Evolutionary conservation across 2,329 filamentous ascomycete genomes (phyloP).

Genomic region (Dactylellina cionopaga): DNA sequence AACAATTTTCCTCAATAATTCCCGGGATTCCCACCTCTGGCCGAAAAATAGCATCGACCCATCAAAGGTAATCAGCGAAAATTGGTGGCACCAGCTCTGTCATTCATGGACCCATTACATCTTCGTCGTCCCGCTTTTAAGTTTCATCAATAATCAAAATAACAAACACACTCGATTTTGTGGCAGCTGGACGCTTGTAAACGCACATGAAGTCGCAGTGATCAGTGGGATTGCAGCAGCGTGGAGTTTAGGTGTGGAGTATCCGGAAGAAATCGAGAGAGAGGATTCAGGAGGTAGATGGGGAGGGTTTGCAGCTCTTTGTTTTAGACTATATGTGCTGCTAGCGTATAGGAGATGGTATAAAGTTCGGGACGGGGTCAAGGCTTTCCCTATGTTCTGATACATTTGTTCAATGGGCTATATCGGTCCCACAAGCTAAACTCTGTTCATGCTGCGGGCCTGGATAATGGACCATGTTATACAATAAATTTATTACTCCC

Average conservation of each 20-base stretch:
- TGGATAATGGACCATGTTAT: too few species aligned
- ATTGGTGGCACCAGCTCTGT: constrained; percentile 76
- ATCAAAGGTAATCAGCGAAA: constrained; percentile 70
- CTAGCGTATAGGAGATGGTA: constrained; percentile 72
- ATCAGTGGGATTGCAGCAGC: constrained; percentile 77
- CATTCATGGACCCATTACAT: constrained; percentile 73
- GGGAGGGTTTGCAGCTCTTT: constrained; percentile 70
- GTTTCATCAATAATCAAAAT: constrained; percentile 73
- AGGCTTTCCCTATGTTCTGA: constrained; percentile 23
- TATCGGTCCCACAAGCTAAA: too few species aligned
- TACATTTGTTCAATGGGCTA: too few species aligned
- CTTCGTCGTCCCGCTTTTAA: constrained; percentile 75
- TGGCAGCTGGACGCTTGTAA: constrained; percentile 75
- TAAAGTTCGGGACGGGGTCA: constrained; percentile 54
- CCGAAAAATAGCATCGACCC: constrained; percentile 69
- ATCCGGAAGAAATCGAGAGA: constrained; percentile 69
- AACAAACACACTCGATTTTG: constrained; percentile 71
- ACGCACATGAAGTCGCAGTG: constrained; percentile 76
- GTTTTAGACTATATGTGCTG: constrained; percentile 71
- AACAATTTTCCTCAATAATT: constrained; percentile 73
- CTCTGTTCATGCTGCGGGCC: too few species aligned
- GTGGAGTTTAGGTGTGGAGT: constrained; percentile 73
- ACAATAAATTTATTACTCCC: too few species aligned
- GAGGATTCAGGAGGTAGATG: constrained; percentile 37
- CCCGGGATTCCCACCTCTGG: constrained; percentile 68